Evolutionary conservation across 1,284 basidiomycete species (phyloP).

Genomic region (Irpex rosettiformis): DNA sequence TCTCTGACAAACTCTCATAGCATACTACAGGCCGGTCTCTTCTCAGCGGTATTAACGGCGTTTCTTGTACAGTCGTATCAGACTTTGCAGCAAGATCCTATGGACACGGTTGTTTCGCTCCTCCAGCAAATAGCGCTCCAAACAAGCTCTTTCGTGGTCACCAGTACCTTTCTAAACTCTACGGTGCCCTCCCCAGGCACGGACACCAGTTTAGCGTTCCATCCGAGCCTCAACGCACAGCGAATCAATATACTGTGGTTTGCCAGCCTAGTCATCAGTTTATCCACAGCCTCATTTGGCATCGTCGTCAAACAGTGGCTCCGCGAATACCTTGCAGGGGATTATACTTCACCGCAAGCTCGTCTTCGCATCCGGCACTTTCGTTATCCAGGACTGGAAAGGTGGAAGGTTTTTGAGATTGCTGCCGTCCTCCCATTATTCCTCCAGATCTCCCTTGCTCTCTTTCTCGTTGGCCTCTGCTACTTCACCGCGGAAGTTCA

Average conservation of each 20-base stretch:
- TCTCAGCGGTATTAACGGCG: neutral
- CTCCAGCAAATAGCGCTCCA: neutral
- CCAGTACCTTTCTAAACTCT: too few species aligned
- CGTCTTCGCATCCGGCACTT: constrained; percentile 1
- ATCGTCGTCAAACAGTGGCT: constrained; percentile 6
- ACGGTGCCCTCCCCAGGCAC: neutral
- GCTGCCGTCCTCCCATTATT: neutral
- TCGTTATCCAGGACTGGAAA: neutral
- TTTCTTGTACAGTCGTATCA: neutral
- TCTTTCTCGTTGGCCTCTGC: constrained; percentile 4
- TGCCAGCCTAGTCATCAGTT: constrained; percentile 1
- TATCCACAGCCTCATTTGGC: neutral
- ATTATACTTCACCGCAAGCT: neutral
- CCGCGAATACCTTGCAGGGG: neutral
- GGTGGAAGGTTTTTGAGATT: neutral
- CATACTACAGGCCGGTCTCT: neutral
- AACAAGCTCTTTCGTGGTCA: too few species aligned
- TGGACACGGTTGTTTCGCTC: neutral
- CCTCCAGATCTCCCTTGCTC: neutral
- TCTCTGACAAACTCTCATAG: too few species aligned
- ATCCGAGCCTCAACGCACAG: neutral
- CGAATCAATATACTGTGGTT: constrained; percentile 2
- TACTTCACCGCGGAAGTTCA: neutral
- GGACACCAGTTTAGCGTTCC: neutral
- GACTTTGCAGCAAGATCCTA: neutral